Evolutionary conservation across 805 yeast genomes (phyloP).

Genomic region (Helenozyma baotianmanensis): DNA sequence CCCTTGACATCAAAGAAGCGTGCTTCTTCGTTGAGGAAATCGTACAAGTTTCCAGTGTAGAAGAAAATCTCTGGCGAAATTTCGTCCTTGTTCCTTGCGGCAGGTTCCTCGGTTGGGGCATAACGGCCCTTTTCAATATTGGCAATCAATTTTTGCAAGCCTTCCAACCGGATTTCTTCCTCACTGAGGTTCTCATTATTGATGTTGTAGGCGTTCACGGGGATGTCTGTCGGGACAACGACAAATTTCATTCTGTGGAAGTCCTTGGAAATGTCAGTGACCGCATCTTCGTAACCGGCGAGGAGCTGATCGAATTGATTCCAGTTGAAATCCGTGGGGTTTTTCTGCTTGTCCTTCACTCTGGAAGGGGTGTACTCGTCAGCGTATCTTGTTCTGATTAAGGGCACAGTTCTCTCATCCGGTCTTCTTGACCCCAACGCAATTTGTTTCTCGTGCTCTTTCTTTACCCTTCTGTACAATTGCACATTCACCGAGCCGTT

Average conservation of each 20-base stretch:
- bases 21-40: conserved; percentile 50
- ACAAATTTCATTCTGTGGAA: conserved; percentile 77
- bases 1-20: conserved; percentile 39
- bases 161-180: conserved; percentile 93
- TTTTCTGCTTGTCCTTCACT: conserved; percentile 51
- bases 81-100: conserved; percentile 34
- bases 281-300: conserved; percentile 85
- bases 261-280: conserved; percentile 49
- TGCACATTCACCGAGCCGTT: conserved; percentile 76
- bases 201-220: conserved; percentile 47
- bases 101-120: conserved; percentile 22
- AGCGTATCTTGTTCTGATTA: conserved; percentile 76
- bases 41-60: conserved; percentile 80
- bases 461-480: conserved; percentile 42
- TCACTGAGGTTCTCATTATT: conserved; percentile 61
- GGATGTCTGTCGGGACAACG: conserved; percentile 71
- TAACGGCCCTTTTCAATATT: conserved; percentile 56
- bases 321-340: conserved; percentile 70
- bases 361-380: conserved; percentile 55
- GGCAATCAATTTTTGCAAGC: conserved; percentile 64
- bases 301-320: conserved; percentile 82
- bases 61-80: conserved; percentile 71
- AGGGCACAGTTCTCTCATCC: conserved; percentile 20
- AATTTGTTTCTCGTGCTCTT: conserved; percentile 6
- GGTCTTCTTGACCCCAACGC: conserved; percentile 11